Conservation (phyloP, 805 yeast genomes). For the Candida khao-thaluensis region DNA sequence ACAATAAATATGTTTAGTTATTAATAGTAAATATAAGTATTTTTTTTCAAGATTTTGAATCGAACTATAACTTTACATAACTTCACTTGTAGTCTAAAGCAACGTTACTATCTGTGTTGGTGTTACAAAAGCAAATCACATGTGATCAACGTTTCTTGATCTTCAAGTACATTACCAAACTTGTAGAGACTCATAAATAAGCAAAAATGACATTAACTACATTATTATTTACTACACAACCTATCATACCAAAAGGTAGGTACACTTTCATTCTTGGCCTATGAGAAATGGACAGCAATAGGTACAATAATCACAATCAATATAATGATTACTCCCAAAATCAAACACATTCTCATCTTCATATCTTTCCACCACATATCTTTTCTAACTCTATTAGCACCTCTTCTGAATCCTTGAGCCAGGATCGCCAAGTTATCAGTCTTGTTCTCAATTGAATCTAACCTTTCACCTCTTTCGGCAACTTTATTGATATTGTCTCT, state of each 20-base stretch:
- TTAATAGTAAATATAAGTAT: neutral
- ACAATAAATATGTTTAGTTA: neutral
- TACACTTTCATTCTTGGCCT: too few relatives aligned
- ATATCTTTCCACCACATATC: constrained; percentile 99
- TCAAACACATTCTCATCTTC: constrained; percentile 91
- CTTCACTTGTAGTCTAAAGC: too few relatives aligned
- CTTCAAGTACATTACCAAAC: too few relatives aligned
- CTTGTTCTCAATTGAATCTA: constrained; percentile 88
- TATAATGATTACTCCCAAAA: constrained; percentile 73
- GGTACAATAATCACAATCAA: constrained; percentile 90
- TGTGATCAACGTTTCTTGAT: too few relatives aligned
- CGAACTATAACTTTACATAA: too few relatives aligned
- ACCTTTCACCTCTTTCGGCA: constrained; percentile 90
- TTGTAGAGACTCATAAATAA: too few relatives aligned
- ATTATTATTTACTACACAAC: constrained; percentile 7
- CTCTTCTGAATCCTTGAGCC: constrained; percentile 93
- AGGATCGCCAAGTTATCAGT: constrained; percentile 89
- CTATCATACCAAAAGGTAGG: neutral
- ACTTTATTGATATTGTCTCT: constrained; percentile 94
- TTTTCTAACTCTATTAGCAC: constrained; percentile 95
- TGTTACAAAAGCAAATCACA: too few relatives aligned
- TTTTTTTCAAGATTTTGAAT: too few relatives aligned
- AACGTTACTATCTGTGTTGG: too few relatives aligned
- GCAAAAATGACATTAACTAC: neutral
- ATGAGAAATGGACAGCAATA: constrained; percentile 76